phyloP scores from a whole-genome alignment of 257 asterid genomes.

The Solanum ossicruentum region DNA sequence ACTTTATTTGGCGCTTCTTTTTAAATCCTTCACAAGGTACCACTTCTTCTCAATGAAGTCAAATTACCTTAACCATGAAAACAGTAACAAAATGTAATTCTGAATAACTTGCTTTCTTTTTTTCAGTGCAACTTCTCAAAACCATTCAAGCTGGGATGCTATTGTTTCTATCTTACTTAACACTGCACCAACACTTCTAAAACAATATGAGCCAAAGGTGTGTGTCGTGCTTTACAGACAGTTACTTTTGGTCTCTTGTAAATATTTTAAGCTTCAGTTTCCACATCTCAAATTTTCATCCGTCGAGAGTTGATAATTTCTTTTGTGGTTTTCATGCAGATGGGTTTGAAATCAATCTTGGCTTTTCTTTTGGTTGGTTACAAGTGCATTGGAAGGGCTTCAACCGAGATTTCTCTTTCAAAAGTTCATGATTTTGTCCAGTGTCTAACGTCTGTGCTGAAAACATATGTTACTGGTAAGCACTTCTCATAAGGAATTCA shows the following conservation, averaged over 20 bases:
- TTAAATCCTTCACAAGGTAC: constrained; percentile 57
- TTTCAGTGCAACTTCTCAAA: constrained; percentile 27
- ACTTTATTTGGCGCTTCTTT: constrained; percentile 60
- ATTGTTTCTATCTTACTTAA: constrained; percentile 24
- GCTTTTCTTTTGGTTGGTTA: constrained; percentile 64
- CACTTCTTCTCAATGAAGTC: neutral
- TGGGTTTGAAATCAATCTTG: constrained; percentile 52
- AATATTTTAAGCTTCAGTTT: neutral
- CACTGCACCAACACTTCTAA: constrained; percentile 45
- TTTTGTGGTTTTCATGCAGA: constrained; percentile 37
- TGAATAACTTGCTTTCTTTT: constrained; percentile 21
- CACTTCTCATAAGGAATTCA: neutral
- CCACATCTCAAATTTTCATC: neutral
- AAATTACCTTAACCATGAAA: neutral
- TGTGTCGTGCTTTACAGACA: neutral
- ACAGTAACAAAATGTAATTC: neutral
- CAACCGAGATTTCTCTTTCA: constrained; percentile 50
- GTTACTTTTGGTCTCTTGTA: neutral
- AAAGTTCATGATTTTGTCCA: constrained; percentile 46
- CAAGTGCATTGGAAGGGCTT: constrained; percentile 72
- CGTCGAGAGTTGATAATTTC: neutral
- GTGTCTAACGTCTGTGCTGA: constrained; percentile 40
- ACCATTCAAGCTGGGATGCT: constrained; percentile 40
- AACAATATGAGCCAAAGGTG: constrained; percentile 58
- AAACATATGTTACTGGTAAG: constrained; percentile 45